Percentiles rank a stretch among this genome's conserved stretches.
phyloP scores from a whole-genome alignment of 2,329 filamentous ascomycete species.

The Nigrograna mackinnonii region DNA sequence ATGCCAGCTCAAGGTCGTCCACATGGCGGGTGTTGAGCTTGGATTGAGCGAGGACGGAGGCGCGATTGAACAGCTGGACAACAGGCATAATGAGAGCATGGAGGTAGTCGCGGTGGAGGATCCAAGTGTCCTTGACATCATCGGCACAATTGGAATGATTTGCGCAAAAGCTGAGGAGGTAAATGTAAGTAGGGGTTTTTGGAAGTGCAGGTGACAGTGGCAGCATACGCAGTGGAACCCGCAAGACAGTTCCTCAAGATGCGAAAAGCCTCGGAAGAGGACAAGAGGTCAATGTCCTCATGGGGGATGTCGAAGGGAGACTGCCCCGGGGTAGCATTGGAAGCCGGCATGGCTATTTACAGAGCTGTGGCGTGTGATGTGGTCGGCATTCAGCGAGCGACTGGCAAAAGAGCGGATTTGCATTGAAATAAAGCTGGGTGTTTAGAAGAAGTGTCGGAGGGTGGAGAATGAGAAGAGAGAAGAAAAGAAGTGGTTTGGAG shows the following conservation, averaged over 20 bases:
- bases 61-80: constrained; percentile 59
- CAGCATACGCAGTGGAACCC: constrained; percentile 43
- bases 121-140: constrained; percentile 43
- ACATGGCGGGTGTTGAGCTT: constrained; percentile 52
- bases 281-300: constrained; percentile 45
- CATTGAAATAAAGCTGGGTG: not conserved
- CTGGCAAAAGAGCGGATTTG: not conserved
- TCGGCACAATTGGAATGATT: constrained; percentile 39
- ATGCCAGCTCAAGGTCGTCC: constrained; percentile 61
- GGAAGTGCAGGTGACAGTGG: constrained; percentile 1
- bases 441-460: not conserved
- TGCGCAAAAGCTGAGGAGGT: constrained; percentile 46
- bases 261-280: constrained; percentile 46
- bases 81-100: constrained; percentile 63
- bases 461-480: not conserved
- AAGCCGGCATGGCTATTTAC: constrained; percentile 1
- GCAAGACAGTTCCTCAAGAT: constrained; percentile 48
- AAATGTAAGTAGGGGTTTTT: constrained; percentile 5
- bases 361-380: not conserved
- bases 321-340: constrained; percentile 11
- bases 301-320: constrained; percentile 48
- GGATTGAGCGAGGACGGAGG: constrained; percentile 55
- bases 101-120: constrained; percentile 62
- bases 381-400: not conserved
- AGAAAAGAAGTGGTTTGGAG: not conserved